Base-by-base conservation (phyloP, 78 protist species). In the Anaeramoeba flamelloides region DNA sequence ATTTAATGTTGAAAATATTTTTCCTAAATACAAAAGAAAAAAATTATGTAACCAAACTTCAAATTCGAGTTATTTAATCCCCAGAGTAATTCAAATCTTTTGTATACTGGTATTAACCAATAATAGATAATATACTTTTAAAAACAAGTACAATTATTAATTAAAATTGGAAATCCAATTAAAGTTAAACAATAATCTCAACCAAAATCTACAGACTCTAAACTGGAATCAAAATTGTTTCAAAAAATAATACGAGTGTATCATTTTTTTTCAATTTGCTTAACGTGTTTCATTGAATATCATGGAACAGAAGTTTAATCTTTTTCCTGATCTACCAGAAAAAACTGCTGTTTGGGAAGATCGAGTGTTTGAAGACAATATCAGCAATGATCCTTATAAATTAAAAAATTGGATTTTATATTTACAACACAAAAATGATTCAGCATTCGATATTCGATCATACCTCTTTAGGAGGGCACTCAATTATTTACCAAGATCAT, bases 401-500 rank as follows among this genome's bases (percentile, higher is more conserved):
- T 17, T 81, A 38, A 81, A 76, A 53, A 53, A 8, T 22, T 81
- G 83, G 83, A 75, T 81, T 3, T n/a, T 74, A 34, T 37, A 75
- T n/a, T 30, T 81, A 22, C 8, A 81, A 17, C 32, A 75, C 8
- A 40, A 39, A 22, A 75, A 53, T 74, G 40, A 34, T 3, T 41
- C 74, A 75, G 26, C 78, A 17, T 81, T 75, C 41, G 17, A 17
- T 22, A 77, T 53, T 53, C 3, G 83, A 17, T 32, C 39, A 34
- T 26, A 22, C 17, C 8, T 81, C 22, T 81, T 32, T 77, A 77
- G 76, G 8, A 30, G 83, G 12, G 83, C 79, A 75, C 41, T 81
- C 26, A 4, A 3, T 4, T 22, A 39, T 81, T 77, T 81, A 31
- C 77, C 83, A 17, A 77, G 83, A 53, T 81, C 83, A 39, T 81